These are phyloP conservation scores for Triglochin maritima DNA, from an alignment of 106 monocot species.

Conservation along the genomic window DNA sequence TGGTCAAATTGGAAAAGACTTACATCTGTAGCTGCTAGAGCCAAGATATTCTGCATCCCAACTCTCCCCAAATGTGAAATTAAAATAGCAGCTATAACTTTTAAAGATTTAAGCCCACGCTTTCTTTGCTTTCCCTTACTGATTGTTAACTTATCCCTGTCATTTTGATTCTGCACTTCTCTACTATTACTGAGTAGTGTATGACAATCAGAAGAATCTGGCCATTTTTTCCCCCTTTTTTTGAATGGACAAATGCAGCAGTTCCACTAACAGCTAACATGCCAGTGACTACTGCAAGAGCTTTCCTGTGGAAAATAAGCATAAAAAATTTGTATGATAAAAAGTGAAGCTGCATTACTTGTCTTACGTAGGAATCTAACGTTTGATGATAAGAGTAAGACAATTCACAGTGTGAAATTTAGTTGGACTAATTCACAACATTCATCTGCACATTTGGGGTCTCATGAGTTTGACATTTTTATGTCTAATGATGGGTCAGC, in stretches of 20 bases:
- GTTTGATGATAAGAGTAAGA: background rate
- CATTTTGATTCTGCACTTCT: background rate
- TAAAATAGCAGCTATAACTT: constrained; percentile 74
- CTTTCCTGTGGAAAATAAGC: constrained; percentile 39
- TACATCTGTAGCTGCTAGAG: constrained; percentile 59
- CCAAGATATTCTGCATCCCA: constrained; percentile 54
- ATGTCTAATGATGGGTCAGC: no score
- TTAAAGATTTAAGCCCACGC: constrained; percentile 56
- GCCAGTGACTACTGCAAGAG: constrained; percentile 54
- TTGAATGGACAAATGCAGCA: constrained; percentile 49
- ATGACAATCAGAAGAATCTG: constrained; percentile 1
- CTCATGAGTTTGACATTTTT: background rate
- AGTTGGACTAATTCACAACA: background rate
- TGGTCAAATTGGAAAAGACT: constrained; percentile 6
- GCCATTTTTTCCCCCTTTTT: constrained; percentile 12
- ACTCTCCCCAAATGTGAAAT: constrained; percentile 54
- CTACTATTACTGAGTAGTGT: background rate
- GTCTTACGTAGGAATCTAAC: background rate
- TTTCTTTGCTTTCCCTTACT: constrained; percentile 24
- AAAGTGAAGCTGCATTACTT: background rate
- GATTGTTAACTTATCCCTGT: background rate
- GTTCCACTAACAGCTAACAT: constrained; percentile 69
- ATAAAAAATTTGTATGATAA: background rate
- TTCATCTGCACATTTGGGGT: background rate
- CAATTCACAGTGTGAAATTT: no score